Conservation (phyloP, 2,329 filamentous ascomycete genomes). For the Ophiostoma sp. region DNA sequence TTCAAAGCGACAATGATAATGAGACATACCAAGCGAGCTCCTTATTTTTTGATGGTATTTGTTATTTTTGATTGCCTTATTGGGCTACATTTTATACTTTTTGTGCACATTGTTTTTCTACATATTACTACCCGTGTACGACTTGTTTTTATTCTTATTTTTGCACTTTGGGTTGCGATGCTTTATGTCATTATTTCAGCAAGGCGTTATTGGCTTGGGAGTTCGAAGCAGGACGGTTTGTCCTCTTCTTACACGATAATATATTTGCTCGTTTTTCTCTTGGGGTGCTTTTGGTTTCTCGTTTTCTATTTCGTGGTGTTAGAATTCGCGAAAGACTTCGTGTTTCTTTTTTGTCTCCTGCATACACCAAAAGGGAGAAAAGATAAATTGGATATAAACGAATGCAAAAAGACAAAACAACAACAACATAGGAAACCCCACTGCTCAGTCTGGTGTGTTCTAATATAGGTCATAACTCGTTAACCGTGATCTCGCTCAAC, state of each 20-base stretch:
- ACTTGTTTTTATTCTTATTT: not conserved
- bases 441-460: not conserved
- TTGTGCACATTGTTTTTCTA: not conserved
- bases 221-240: not conserved
- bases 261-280: not conserved
- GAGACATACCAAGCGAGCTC: not conserved
- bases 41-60: not conserved
- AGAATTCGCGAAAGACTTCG: not conserved
- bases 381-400: slow-evolving; percentile 17
- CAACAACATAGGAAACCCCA: not conserved
- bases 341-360: not conserved
- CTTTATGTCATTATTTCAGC: slow-evolving; percentile 7
- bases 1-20: not conserved
- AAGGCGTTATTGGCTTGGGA: slow-evolving; percentile 11
- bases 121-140: slow-evolving; percentile 1
- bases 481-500: not conserved
- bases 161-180: not conserved
- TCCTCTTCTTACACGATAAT: not conserved
- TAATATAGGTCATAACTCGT: slow-evolving; percentile 4
- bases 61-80: not conserved
- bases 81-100: no score
- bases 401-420: not conserved
- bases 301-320: not conserved
- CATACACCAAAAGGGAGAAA: not conserved
- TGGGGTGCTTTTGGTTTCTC: not conserved